Percentiles rank a stretch among this genome's conserved stretches.
phyloP scores from a whole-genome alignment of 2,329 filamentous ascomycete genomes.

The Trichoderma harzianum region DNA sequence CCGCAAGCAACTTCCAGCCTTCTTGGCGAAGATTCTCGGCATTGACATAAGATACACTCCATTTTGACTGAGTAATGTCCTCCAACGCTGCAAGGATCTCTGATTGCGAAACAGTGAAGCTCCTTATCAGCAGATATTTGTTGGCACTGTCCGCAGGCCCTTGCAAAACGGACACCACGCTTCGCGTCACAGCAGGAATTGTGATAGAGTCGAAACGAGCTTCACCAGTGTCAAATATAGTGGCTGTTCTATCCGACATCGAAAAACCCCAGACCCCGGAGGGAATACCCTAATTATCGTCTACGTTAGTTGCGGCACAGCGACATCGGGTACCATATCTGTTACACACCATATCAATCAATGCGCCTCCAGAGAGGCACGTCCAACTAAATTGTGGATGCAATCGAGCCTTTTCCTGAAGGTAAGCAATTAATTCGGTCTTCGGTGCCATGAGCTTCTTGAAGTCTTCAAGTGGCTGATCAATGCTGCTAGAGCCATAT shows the following conservation, averaged over 20 bases:
- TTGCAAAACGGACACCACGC: not conserved
- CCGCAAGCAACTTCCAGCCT: not conserved
- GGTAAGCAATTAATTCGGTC: not conserved
- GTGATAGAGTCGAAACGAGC: not conserved
- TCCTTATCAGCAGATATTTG: not conserved
- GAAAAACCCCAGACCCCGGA: not conserved
- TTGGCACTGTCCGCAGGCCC: not conserved
- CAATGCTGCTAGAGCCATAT: not conserved
- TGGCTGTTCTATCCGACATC: not conserved
- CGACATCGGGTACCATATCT: not conserved
- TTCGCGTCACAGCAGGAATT: not conserved
- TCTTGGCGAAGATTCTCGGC: not conserved
- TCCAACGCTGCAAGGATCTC: not conserved
- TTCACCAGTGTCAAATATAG: not conserved
- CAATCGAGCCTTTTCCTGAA: not conserved
- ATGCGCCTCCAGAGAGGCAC: not conserved
- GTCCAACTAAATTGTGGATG: not conserved
- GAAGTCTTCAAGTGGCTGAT: not conserved
- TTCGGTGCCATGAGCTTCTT: not conserved
- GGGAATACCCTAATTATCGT: not conserved
- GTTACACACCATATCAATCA: not conserved
- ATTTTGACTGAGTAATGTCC: not conserved
- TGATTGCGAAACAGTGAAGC: not conserved
- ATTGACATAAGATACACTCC: not conserved
- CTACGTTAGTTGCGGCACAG: not conserved